Evolutionary conservation across 2,329 filamentous ascomycete genomes (phyloP).

Genomic region (Fusarium nanum): DNA sequence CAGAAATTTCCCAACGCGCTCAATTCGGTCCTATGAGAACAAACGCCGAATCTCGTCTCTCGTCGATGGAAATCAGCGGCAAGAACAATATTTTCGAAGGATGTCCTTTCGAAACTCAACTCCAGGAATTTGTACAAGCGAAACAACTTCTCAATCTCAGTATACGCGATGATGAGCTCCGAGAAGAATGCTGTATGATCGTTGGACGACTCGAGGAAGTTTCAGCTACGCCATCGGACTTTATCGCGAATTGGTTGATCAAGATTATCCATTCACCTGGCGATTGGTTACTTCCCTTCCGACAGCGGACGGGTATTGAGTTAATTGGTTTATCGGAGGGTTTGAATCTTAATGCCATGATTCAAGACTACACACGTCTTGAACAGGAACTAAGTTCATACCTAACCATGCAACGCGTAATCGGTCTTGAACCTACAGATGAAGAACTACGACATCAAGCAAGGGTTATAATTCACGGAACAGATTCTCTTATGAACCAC

Average conservation of each 20-base stretch:
- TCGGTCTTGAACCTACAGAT: constrained; percentile 37
- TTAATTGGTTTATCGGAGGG: not conserved
- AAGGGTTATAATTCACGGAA: constrained; percentile 33
- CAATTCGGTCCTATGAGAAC: constrained; percentile 45
- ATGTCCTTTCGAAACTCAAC: constrained; percentile 45
- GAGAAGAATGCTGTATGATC: constrained; percentile 42
- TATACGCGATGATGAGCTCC: constrained; percentile 31
- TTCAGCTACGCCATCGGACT: constrained; percentile 39
- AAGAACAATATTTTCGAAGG: constrained; percentile 47
- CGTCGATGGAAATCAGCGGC: constrained; percentile 43
- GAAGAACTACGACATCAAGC: constrained; percentile 37
- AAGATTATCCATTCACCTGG: constrained; percentile 32
- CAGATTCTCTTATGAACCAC: constrained; percentile 31
- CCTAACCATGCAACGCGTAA: constrained; percentile 27
- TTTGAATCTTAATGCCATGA: constrained; percentile 21
- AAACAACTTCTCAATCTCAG: constrained; percentile 14
- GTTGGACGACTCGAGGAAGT: constrained; percentile 33
- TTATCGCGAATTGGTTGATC: constrained; percentile 44
- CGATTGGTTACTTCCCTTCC: constrained; percentile 39
- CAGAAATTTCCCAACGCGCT: constrained; percentile 31
- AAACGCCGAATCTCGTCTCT: constrained; percentile 40
- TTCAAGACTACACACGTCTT: constrained; percentile 39
- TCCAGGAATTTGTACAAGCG: constrained; percentile 34
- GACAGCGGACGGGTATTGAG: constrained; percentile 28
- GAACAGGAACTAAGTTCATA: constrained; percentile 35